Evolutionary conservation across 495 filamentous ascomycete species (phyloP).

Genomic region (Ascodesmis nigricans): DNA sequence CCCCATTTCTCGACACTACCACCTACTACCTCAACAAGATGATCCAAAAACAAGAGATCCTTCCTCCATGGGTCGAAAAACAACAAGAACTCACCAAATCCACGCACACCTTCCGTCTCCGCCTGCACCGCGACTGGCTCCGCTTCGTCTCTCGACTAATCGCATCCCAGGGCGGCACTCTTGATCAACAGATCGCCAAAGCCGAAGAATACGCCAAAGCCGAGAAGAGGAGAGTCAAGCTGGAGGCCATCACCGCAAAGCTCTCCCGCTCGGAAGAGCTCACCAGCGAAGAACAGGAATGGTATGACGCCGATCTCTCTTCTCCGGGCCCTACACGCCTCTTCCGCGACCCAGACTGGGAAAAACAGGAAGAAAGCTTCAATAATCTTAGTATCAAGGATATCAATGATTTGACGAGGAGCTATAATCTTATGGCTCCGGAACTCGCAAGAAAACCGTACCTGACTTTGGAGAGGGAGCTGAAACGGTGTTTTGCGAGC

Average conservation of each 20-base stretch:
- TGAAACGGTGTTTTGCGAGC: constrained; percentile 60
- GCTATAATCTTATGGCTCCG: constrained; percentile 89
- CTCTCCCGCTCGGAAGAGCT: constrained; percentile 23
- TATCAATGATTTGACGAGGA: constrained; percentile 59
- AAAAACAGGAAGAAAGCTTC: constrained; percentile 51
- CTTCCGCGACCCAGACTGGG: constrained; percentile 45
- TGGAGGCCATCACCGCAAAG: constrained; percentile 26
- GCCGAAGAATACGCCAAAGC: constrained; percentile 54
- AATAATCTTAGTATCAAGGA: constrained; percentile 54
- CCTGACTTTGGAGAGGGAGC: constrained; percentile 60
- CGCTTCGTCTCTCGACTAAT: constrained; percentile 65
- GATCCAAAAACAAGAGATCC: constrained; percentile 77
- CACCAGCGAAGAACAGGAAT: constrained; percentile 26
- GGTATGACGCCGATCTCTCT: constrained; percentile 7
- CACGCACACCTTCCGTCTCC: constrained; percentile 42
- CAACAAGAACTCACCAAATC: constrained; percentile 71
- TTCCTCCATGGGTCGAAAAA: constrained; percentile 85
- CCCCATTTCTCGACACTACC: constrained; percentile 85
- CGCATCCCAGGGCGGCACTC: constrained; percentile 50
- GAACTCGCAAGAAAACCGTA: constrained; percentile 86
- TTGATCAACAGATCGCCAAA: constrained; percentile 52
- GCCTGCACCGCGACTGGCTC: constrained; percentile 67
- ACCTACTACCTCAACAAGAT: constrained; percentile 99
- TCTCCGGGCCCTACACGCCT: constrained; percentile 14
- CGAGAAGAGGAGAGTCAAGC: constrained; percentile 28